Evolutionary conservation across 1,284 basidiomycete species (phyloP), one percentile per base, ranked within the genome.

Genomic region (Pterulicium gracile): DNA sequence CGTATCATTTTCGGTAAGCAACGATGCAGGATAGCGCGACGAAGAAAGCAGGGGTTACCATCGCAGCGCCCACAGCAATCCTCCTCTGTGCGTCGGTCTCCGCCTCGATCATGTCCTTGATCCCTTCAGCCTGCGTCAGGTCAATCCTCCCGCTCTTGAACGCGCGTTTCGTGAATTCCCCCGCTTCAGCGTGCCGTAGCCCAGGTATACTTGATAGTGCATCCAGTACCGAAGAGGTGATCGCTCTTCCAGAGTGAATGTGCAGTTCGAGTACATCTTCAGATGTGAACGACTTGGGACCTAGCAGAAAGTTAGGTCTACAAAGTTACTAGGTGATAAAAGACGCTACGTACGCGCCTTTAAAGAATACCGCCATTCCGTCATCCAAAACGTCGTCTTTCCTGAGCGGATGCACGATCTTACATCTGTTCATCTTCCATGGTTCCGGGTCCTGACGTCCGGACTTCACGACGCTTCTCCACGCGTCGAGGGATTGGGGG

Each of bases 231-330:
- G 85, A 77, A 2, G 79, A 63, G 50, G 90, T 72, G 24, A 92
- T 73, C 1, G 91, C 88, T 3, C 80, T 71, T 1, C 88, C 88
- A n/a, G 89, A 92, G 58, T 95, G 90, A 21, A 89, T 66, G 60
- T 95, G 90, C 24, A 95, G 62, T 58, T 95, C 90, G 3, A 95
- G 58, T n/a, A 82, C 80, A 41, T 85, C 79, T 57, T 91, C 81
- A 0, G 81, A 81, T 0, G 90, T 93, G 56, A 86, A 92, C 1
- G 88, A 92, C 52, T 67, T 75, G 1, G 79, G 84, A 2, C 69
- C 83, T 86, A 51, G 19, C 24, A 32, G 42, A 42, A 21, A 3
- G 43, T 49, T 20, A 35, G 42, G 36, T 45, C 0, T n/a, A n/a
- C n/a, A n/a, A 18, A 21, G 39, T 18, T 36, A 21, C 21, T 40